Evolutionary conservation across 345 rosid genomes (phyloP), one percentile per base, ranked within the genome.

Genomic region (Syzygium aromaticum): DNA sequence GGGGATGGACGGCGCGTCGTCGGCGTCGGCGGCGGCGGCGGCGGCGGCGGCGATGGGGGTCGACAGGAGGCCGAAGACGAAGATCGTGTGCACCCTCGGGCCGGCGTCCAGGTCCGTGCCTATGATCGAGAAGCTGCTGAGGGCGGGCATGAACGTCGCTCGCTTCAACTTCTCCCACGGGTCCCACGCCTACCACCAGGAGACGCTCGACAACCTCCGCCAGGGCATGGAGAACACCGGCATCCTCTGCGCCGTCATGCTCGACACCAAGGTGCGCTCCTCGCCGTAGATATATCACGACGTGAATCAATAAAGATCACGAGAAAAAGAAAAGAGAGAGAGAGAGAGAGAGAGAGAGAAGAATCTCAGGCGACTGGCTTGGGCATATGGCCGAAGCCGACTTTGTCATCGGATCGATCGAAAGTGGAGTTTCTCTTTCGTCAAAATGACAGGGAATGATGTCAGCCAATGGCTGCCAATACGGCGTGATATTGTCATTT

Each of bases 161-260:
- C 94, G 99, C 77, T 97, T 97, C 93, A 97, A 97, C 92, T 97
- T 97, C 91, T 97, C 99, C 9, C 99, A 97, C 86, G 99, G 99
- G 90, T 95, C 99, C 86, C 99, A 97, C 82, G 95, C 90, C 28
- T 97, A 97, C 59, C 99, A 97, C 78, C 98, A 94, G 84, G 99
- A 97, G 92, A 97, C 99, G 57, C 99, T 97, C 57, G 93, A 96
- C 77, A 96, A 97, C 84, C 99, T 97, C 87, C 93, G 91, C 77
- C 86, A 94, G 61, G 99, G 95, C 90, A 97, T 95, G 99, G 88
- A 87, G 88, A 97, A 93, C 88, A 97, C 99, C 85, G 98, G 98
- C 23, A 94, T 94, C 83, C 97, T 96, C 86, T 96, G 99, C 86
- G 98, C 99, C 85, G 98, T 97, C 88, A 97, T 97, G 99, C 99